Evolutionary conservation across 73 alveolate species (phyloP), one percentile per base, ranked within the genome.

Genomic region (Symbiodinium pilosum): DNA sequence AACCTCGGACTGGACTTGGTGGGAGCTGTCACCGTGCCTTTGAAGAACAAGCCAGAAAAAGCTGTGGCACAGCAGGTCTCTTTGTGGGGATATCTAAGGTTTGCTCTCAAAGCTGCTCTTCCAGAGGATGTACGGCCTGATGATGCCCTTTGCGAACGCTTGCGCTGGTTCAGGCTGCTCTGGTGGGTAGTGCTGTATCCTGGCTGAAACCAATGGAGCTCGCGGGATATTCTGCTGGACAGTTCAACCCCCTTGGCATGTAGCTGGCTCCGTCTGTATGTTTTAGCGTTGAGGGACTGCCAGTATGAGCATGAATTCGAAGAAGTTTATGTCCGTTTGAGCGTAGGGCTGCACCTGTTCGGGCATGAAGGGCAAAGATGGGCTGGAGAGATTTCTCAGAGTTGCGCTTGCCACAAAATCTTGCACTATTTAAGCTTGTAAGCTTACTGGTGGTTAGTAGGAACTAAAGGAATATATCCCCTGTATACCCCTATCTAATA

Each of bases 151-250:
- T 34, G n/a, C 34, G 4, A 21, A 24, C 86, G 94, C 42, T 43
- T 87, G 59, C 85, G 94, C 38, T 87, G 94, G 94, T 20, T 56
- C 77, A 84, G 94, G 43, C 43, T 87, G 43, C 59, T 54, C 32
- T 87, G 94, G 94, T 87, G 94, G 94, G 12, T 56, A 4, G 42
- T 59, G 30, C 47, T 87, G 94, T 43, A 28, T 11, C 64, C n/a
- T 32, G 77, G 43, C 47, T 18, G 39, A 7, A 18, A 34, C 32
- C 32, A 52, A 32, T 12, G 51, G 51, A 30, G 12, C 12, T 41
- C 2, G 1, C 2, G 87, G 18, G 71, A 12, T 30, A 54, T 30
- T 54, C 71, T 54, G 71, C 30, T 51, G 12, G 12, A 0, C 28
- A 51, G 68, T 51, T 51, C 68, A 24, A 24, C 28, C 28, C 4